Evolutionary conservation across 2,329 filamentous ascomycete species (phyloP), one percentile per base, ranked within the genome.

Genomic region (Colletotrichum spinosum): DNA sequence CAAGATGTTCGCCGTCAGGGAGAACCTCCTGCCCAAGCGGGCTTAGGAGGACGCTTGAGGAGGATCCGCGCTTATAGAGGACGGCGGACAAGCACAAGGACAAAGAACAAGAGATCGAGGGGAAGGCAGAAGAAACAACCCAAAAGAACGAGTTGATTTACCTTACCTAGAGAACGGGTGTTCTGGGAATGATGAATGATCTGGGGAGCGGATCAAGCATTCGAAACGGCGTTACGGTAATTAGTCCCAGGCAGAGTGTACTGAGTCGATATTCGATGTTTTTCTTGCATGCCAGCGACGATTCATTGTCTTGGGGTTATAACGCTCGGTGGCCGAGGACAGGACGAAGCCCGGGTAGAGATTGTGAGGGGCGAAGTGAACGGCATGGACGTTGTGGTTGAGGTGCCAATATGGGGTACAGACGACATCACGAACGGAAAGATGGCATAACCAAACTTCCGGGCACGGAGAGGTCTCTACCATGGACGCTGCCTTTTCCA

Each of bases 1-100:
- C 70, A 99, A 99, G 89, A 97, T 99, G 95, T 99, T 99, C 79
- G 94, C 94, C 44, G 93, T 97, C 67, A 90, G 94, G 76, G 88
- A 88, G 70, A 90, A 88, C 78, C 77, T 90, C 71, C 76, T 89
- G 73, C 87, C 88, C 50, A 86, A 88, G 81, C 83, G 77, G 50
- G 65, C 62, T 25, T 63, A 67, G 50, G 54, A 51, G 4, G 25
- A 25, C 42, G 41, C 55, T 37, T 51, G 55, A 51, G 46, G 11
- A 44, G 25, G 25, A 25, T 17, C 15, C 44, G 34, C 42, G 52
- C 52, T 12, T 53, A n/a, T 46, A 46, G 45, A 42, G 44, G 12
- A 38, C 55, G 59, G 53, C 41, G 41, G 54, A 51, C 39, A 44
- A 51, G 25, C 25, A 60, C 25, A 38, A 34, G 25, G 48, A 15